These are phyloP conservation scores for Penicillium diatomitis DNA, from an alignment of 495 filamentous ascomycete genomes.

Conservation along the genomic window DNA sequence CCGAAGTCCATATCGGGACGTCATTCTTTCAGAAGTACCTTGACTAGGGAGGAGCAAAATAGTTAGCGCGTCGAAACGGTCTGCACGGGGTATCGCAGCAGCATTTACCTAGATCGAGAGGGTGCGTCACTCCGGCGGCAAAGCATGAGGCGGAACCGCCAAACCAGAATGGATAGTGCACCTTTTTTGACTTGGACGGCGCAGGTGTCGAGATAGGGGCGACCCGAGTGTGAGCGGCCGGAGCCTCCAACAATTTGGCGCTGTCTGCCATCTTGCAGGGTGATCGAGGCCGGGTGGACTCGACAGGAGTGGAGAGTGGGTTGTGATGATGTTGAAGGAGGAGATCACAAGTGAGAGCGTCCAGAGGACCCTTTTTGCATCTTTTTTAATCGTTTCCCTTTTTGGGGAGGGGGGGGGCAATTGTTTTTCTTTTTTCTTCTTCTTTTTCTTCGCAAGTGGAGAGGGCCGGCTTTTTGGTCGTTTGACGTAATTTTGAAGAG, in stretches of 20 bases:
- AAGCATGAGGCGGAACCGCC: constrained; percentile 86
- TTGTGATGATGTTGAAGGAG: background rate
- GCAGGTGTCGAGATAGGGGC: constrained; percentile 19
- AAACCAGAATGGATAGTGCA: constrained; percentile 86
- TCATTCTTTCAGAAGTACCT: constrained; percentile 29
- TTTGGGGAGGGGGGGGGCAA: background rate
- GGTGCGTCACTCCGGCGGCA: constrained; percentile 84
- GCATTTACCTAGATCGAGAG: constrained; percentile 55
- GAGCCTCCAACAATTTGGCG: constrained; percentile 27
- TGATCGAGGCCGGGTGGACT: constrained; percentile 16
- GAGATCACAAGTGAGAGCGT: too few species aligned
- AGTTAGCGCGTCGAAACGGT: constrained; percentile 8
- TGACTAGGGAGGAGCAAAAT: constrained; percentile 25
- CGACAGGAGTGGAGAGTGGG: constrained; percentile 4
- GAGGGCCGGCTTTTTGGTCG: constrained; percentile 8
- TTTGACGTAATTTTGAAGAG: constrained; percentile 23
- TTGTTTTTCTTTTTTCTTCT: constrained; percentile 4
- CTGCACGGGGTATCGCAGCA: too few species aligned
- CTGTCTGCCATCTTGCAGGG: constrained; percentile 32
- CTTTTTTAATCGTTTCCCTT: too few species aligned
- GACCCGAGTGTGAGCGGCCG: constrained; percentile 16
- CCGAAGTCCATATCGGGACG: too few species aligned
- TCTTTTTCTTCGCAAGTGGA: too few species aligned
- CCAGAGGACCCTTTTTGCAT: too few species aligned
- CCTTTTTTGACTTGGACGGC: constrained; percentile 24